Percentiles rank a stretch among this genome's conserved stretches.
Evolutionary conservation across 148 eudicot genomes (phyloP).

Genomic region (Polygonum maritimum): DNA sequence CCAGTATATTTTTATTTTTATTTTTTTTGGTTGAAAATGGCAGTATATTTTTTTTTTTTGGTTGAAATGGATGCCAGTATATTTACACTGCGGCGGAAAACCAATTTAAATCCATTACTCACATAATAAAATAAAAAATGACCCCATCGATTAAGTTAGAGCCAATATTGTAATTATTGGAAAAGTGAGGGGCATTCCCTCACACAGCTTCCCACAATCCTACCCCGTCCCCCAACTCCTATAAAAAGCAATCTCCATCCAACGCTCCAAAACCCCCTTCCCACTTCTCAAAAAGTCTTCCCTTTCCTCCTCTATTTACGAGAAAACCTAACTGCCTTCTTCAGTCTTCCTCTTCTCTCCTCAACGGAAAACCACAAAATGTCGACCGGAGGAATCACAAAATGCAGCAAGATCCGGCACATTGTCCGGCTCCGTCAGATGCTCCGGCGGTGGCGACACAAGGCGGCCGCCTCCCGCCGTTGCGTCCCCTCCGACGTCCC

Average conservation of each 20-base stretch:
- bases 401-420: conserved; percentile 43
- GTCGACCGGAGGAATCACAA: conserved; percentile 7
- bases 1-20: not conserved
- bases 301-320: not conserved
- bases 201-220: not conserved
- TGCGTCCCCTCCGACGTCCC: conserved; percentile 41
- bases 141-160: not conserved
- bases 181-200: not conserved
- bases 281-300: not conserved
- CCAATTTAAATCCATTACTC: not conserved
- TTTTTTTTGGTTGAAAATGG: too few relatives aligned
- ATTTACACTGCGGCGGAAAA: conserved; percentile 1
- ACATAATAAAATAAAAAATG: not conserved
- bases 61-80: not conserved
- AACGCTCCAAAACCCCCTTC: conserved; percentile 8
- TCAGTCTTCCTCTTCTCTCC: not conserved
- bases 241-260: not conserved
- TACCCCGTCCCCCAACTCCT: not conserved
- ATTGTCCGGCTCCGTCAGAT: conserved; percentile 61
- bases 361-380: not conserved
- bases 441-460: conserved; percentile 39
- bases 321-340: not conserved
- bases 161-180: not conserved
- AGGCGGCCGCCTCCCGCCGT: conserved; percentile 12
- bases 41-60: too few relatives aligned